Evolutionary conservation across 148 eudicot genomes (phyloP).

Genomic region (Vaccinium myrtillus): DNA sequence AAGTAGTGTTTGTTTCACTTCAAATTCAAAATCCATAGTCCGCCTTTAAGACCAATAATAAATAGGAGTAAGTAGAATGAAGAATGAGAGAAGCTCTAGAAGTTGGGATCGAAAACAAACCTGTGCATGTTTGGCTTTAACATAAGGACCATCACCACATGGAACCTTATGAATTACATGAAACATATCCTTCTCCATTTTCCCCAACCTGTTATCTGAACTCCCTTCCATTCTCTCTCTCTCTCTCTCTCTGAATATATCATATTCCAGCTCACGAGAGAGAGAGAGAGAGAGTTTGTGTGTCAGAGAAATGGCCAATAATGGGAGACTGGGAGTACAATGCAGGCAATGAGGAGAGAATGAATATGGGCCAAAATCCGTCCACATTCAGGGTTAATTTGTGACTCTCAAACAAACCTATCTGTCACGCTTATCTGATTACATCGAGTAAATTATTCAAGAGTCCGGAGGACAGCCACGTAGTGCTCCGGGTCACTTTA

Average conservation of each 20-base stretch:
- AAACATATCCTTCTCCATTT: constrained; percentile 27
- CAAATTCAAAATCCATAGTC: neutral
- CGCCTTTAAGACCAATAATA: neutral
- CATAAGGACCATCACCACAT: constrained; percentile 84
- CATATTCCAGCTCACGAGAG: neutral
- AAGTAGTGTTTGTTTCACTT: neutral
- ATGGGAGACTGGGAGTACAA: neutral
- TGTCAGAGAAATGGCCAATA: neutral
- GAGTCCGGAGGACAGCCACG: too few relatives aligned
- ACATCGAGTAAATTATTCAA: too few relatives aligned
- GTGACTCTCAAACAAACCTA: neutral
- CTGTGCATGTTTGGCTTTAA: constrained; percentile 91
- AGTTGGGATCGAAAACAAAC: constrained; percentile 23
- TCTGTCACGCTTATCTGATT: neutral
- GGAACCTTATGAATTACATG: constrained; percentile 77
- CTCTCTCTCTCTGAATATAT: neutral
- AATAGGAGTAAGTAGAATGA: neutral
- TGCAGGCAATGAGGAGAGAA: neutral
- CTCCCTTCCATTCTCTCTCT: neutral
- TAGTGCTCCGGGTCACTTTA: too few relatives aligned
- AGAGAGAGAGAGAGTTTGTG: neutral
- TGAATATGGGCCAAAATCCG: neutral
- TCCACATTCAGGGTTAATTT: neutral
- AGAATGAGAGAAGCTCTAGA: neutral
- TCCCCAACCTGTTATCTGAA: constrained; percentile 4